These are phyloP conservation scores for Ogataea paradorogensis DNA, from an alignment of 805 yeast species.

Conservation along the genomic window DNA sequence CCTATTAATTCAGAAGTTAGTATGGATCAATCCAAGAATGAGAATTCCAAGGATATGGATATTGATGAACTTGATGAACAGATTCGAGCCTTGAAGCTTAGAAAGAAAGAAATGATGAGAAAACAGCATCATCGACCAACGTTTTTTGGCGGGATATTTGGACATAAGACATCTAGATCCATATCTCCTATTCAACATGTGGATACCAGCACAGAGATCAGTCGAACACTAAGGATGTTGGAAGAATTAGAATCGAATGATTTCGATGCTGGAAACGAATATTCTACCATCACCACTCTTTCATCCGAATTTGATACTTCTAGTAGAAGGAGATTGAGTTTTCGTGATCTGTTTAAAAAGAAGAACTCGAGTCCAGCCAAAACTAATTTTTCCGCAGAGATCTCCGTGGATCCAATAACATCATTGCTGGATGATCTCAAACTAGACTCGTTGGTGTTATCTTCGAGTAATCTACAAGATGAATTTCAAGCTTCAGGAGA, in stretches of 20 bases:
- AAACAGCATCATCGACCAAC: slow-evolving; percentile 14
- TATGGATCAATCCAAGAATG: not conserved
- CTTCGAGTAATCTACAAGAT: not conserved
- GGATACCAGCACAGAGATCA: not conserved
- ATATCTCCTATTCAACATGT: not conserved
- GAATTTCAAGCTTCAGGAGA: not conserved
- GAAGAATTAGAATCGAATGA: not conserved
- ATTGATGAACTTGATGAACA: slow-evolving; percentile 12
- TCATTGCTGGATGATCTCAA: not conserved
- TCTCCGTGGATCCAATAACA: not conserved
- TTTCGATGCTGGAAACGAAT: not conserved
- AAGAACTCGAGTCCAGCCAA: not conserved
- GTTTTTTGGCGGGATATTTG: slow-evolving; percentile 14
- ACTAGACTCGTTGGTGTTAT: not conserved
- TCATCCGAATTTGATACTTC: slow-evolving; percentile 8
- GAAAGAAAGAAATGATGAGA: slow-evolving; percentile 14
- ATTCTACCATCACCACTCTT: slow-evolving; percentile 1
- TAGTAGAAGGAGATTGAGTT: slow-evolving; percentile 2
- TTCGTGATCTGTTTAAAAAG: slow-evolving; percentile 7
- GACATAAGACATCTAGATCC: slow-evolving; percentile 1
- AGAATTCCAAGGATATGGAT: slow-evolving; percentile 9
- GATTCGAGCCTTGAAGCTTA: slow-evolving; percentile 15
- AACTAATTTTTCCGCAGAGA: not conserved
- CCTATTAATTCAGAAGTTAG: slow-evolving; percentile 2
- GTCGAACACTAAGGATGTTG: not conserved